Evolutionary conservation across 1,284 basidiomycete genomes (phyloP).

Genomic region (Hymenochaete sp.): DNA sequence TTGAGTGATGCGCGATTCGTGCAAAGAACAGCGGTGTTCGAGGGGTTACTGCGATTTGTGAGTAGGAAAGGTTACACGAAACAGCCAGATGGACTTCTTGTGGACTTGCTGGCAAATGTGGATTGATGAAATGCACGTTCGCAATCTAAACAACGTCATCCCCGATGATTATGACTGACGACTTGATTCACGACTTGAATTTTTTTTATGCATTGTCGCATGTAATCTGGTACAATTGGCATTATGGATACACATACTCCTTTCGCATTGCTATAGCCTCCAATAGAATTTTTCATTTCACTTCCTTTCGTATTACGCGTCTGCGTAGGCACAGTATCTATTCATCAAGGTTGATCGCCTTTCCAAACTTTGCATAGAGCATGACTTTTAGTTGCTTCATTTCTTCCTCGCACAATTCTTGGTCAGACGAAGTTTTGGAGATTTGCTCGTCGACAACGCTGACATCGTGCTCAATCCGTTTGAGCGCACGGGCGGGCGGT

Average conservation of each 20-base stretch:
- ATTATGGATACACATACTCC: no score
- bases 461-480: slow-evolving; percentile 69
- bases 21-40: slow-evolving; percentile 62
- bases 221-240: no score
- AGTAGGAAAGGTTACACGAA: slow-evolving; percentile 41
- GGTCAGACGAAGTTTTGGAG: slow-evolving; percentile 41
- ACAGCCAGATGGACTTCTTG: slow-evolving; percentile 49
- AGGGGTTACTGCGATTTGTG: slow-evolving; percentile 54
- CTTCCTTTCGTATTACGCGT: no score
- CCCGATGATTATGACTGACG: no score
- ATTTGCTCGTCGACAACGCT: slow-evolving; percentile 53
- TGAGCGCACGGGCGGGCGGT: slow-evolving; percentile 59
- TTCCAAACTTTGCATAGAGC: slow-evolving; percentile 89
- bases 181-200: no score
- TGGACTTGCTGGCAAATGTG: slow-evolving; percentile 33
- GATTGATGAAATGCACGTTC: background rate
- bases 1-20: slow-evolving; percentile 36
- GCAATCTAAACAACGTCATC: no score
- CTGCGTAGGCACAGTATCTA: slow-evolving; percentile 26
- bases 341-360: slow-evolving; percentile 86
- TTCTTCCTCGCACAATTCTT: slow-evolving; percentile 67
- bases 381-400: slow-evolving; percentile 89
- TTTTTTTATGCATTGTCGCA: no score
- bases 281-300: no score
- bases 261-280: no score